Base-by-base conservation (phyloP, 1,284 basidiomycete species). In the Heterobasidion occidentale region DNA sequence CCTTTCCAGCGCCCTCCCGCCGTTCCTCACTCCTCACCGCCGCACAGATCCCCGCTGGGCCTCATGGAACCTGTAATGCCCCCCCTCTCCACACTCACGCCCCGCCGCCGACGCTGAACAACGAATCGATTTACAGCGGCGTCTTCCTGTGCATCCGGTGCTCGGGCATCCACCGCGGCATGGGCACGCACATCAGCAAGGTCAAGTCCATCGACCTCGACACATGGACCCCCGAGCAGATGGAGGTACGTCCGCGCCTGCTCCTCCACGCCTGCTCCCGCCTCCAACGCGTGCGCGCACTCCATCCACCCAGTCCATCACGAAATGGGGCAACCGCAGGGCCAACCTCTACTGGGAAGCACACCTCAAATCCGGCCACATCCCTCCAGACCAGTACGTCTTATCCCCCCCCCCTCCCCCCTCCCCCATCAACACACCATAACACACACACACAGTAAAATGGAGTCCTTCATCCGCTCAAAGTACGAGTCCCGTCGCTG, bases 161-260 rank as follows among this genome's bases (percentile, higher is more conserved):
- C 74, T 98, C 94, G n/a, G 96, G 96, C 36, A 92, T 98, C 58
- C 96, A 99, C 72, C 88, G 97, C 45, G 89, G 92, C 36, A 96
- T 99, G 93, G 97, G 97, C 60, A 98, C 96, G 0, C 97, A 99
- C 70, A 96, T 97, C 71, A 91, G 90, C 72, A 91, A 90, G 68
- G 93, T 99, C 68, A 98, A 98, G 70, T 97, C 94, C 8, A 94
- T 99, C 59, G 96, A 99, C 74, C 84, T 99, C 48, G 96, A 99
- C 66, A 87, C 92, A 19, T 99, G 96, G 96, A 97, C 93, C 4
- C 92, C 93, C 1, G 95, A 98, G 66, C 96, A 99, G 75, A 96
- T 99, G 89, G 86, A 88, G 69, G 93, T 92, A 64, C 63, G 86
- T 73, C 20, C 46, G 27, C 36, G 19, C 33, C 3, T 12, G 9